phyloP scores from a whole-genome alignment of 805 yeast genomes.

The Spathaspora hagerdaliae region DNA sequence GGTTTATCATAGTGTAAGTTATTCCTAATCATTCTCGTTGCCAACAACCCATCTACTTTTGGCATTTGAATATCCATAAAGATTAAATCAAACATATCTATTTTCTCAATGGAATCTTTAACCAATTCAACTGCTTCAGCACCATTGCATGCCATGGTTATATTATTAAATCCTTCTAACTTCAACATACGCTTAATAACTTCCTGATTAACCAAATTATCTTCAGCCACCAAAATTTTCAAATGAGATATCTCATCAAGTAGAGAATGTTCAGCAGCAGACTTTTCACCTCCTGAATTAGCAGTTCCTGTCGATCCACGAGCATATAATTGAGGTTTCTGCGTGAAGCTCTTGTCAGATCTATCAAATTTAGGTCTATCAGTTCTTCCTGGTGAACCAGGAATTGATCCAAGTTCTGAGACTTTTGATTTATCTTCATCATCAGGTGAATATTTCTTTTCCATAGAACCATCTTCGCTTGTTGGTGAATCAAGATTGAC shows the following conservation, averaged over 20 bases:
- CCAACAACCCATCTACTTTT: conserved; percentile 79
- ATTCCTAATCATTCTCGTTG: conserved; percentile 69
- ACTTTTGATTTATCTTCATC: background rate
- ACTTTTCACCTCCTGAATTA: conserved; percentile 13
- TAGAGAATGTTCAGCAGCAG: conserved; percentile 11
- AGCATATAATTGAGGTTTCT: conserved; percentile 43
- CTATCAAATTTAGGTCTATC: background rate
- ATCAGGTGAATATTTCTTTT: background rate
- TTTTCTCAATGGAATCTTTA: conserved; percentile 39
- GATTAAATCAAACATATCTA: conserved; percentile 59
- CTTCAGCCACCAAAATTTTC: conserved; percentile 84
- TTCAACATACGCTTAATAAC: conserved; percentile 85
- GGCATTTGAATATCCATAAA: conserved; percentile 99
- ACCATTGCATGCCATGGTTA: conserved; percentile 86
- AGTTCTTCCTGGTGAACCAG: background rate
- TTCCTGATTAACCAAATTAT: conserved; percentile 89
- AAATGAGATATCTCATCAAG: conserved; percentile 28
- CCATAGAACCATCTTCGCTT: conserved; percentile 5
- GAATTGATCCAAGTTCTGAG: background rate
- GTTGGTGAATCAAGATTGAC: background rate
- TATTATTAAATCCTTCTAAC: conserved; percentile 70
- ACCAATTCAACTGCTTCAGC: conserved; percentile 77
- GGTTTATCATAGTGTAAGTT: conserved; percentile 63
- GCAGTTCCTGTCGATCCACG: conserved; percentile 53
- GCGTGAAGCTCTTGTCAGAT: conserved; percentile 14